Evolutionary conservation across 352 stramenopile species (phyloP), one percentile per base, ranked within the genome.

Genomic region (Phytophthora tubulina): DNA sequence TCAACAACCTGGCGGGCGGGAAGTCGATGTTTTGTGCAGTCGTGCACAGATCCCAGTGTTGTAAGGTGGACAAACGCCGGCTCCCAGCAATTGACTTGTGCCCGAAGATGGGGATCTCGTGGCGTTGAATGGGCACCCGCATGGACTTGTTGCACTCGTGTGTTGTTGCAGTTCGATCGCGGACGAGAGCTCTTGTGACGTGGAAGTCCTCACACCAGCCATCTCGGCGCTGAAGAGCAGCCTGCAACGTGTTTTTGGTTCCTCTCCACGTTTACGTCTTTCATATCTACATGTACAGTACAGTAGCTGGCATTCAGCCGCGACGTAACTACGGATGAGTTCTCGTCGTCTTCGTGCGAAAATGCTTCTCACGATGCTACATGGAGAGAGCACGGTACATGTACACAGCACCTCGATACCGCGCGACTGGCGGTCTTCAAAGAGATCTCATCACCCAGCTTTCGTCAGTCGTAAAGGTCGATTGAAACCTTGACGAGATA

Each of bases 41-140:
- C 38, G 30, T n/a, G 49, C 49, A 42, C 60, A 62, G 45, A 14
- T 67, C 52, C 32, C 64, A 59, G 64, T 67, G 64, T 50, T 61
- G 46, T 42, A 66, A 27, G 42, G 27, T 7, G 38, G 64, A 42
- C 56, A 21, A 35, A 14, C 21, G 63, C 53, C 42, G 45, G 55
- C 63, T 69, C 62, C 56, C 62, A 32, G 30, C 10, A 42, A 31
- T 46, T 64, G 63, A 17, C 49, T 33, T 10, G 48, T 54, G 31
- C 49, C 46, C 39, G 1, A 41, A 42, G 48, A 61, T 60, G 48
- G 56, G 53, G 4, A 5, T 44, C 31, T 72, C 46, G 46, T 60
- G 10, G 46, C 8, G 46, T 71, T 71, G 63, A 71, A 58, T 61
- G 33, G 62, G 17, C 51, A 53, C 39, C 51, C 15, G 32, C 5